Base-by-base conservation (phyloP, 2,329 filamentous ascomycete genomes). In the Pleoardoris graminearum region DNA sequence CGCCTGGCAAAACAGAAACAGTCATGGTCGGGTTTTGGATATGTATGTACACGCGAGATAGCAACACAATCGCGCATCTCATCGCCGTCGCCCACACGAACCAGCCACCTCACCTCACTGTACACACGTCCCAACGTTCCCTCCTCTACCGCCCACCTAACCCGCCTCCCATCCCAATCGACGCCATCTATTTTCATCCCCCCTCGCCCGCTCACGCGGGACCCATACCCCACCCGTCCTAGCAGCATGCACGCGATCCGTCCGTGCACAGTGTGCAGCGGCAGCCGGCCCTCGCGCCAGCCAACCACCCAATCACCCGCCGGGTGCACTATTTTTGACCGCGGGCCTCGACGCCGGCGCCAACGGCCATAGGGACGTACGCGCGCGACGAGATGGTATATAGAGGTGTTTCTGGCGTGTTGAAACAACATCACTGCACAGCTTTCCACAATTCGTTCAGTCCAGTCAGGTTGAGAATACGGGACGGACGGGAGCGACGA, bases 151-250 rank as follows among this genome's bases (percentile, higher is more conserved):
- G 27, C 30, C 2, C 19, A 11, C 22, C 22, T 14, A 21, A 21
- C 27, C 17, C 12, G 4, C 42, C 17, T 17, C 14, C 7, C 22
- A n/a, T 19, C 33, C 33, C 22, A 25, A 19, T 29, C 23, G n/a
- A n/a, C n/a, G n/a, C n/a, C 33, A 47, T 47, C 44, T 47, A 47
- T 47, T 47, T 47, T 47, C 37, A 47, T 21, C 21, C 14, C 44
- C 23, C 14, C n/a, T n/a, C n/a, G n/a, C n/a, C n/a, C n/a, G n/a
- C n/a, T 30, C 7, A 22, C 22, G 16, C 33, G 44, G 44, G 23
- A 2, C 21, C 44, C 21, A 47, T 37, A 11, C 44, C 44, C 7
- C 23, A 37, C 19, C 4, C 22, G 30, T n/a, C 32, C 35, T 19
- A 8, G 19, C 12, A 6, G 16, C 33, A 37, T 29, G 42, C 42